Conservation (phyloP, 2,329 filamentous ascomycete species). For the Coniochaeta hoffmannii region DNA sequence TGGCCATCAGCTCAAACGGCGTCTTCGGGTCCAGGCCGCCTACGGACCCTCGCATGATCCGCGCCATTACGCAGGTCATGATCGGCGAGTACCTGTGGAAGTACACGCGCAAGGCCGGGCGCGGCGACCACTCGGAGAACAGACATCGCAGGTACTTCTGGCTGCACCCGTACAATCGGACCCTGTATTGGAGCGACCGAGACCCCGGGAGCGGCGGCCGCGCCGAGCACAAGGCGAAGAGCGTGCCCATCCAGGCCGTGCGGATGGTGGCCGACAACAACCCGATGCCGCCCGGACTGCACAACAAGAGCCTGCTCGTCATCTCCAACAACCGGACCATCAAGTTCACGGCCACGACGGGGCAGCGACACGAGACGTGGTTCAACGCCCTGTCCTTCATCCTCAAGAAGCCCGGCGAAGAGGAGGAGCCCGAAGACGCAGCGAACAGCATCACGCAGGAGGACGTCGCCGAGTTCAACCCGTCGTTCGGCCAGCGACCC, state of each 20-base stretch:
- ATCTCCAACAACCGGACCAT: slow-evolving; percentile 81
- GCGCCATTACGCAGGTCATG: slow-evolving; percentile 99
- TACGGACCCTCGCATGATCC: slow-evolving; percentile 96
- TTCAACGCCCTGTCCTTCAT: slow-evolving; percentile 95
- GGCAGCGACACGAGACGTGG: slow-evolving; percentile 95
- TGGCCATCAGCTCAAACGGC: slow-evolving; percentile 45
- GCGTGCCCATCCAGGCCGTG: slow-evolving; percentile 87
- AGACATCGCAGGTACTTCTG: slow-evolving; percentile 96
- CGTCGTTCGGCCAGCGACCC: slow-evolving; percentile 38
- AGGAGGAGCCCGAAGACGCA: slow-evolving; percentile 54
- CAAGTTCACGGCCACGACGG: slow-evolving; percentile 91
- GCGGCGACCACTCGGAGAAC: slow-evolving; percentile 79
- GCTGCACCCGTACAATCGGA: slow-evolving; percentile 96
- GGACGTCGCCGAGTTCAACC: slow-evolving; percentile 77
- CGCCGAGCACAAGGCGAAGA: slow-evolving; percentile 72
- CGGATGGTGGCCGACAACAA: slow-evolving; percentile 92
- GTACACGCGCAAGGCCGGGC: slow-evolving; percentile 91
- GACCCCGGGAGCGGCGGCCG: slow-evolving; percentile 78
- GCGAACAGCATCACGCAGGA: slow-evolving; percentile 51
- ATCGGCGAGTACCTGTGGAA: slow-evolving; percentile 99
- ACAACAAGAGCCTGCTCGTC: slow-evolving; percentile 87
- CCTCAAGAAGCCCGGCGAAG: slow-evolving; percentile 65
- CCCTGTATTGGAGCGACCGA: slow-evolving; percentile 90
- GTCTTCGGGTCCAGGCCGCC: slow-evolving; percentile 47
- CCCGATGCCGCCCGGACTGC: slow-evolving; percentile 86